Conservation (phyloP, 2,329 filamentous ascomycete genomes). For the Diaporthe ilicicola region DNA sequence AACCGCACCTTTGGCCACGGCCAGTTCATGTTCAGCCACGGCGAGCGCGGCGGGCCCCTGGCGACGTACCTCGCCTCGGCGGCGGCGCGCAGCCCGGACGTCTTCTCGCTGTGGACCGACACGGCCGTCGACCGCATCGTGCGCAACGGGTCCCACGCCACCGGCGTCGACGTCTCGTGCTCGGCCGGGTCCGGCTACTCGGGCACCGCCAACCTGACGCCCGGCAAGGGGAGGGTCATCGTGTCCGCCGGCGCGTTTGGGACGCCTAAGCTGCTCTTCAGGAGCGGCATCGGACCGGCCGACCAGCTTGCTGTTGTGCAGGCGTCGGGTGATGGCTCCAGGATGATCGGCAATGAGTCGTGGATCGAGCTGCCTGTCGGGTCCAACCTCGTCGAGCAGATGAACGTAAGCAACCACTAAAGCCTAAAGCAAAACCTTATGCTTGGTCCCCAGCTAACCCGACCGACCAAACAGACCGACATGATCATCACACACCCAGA, state of each 20-base stretch:
- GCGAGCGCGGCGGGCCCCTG: constrained; percentile 74
- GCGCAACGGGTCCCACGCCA: constrained; percentile 67
- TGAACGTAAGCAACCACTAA: constrained; percentile 38
- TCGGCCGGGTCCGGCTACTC: constrained; percentile 60
- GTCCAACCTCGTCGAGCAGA: constrained; percentile 65
- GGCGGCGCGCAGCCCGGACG: constrained; percentile 54
- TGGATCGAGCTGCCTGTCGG: constrained; percentile 68
- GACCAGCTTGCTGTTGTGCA: constrained; percentile 64
- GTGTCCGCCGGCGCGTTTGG: constrained; percentile 74
- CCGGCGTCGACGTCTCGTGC: constrained; percentile 72
- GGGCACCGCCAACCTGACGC: constrained; percentile 68
- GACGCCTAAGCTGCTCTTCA: constrained; percentile 72
- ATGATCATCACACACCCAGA: constrained; percentile 52
- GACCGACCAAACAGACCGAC: constrained; percentile 49
- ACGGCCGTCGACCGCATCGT: constrained; percentile 73
- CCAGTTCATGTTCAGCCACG: constrained; percentile 72
- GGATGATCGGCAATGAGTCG: constrained; percentile 57
- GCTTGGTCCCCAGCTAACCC: not conserved
- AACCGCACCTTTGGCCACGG: constrained; percentile 71
- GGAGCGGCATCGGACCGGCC: constrained; percentile 72
- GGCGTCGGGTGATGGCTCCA: constrained; percentile 57
- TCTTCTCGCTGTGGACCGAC: constrained; percentile 74
- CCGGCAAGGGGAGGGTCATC: constrained; percentile 69
- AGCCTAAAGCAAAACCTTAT: no score
- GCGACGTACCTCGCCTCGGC: constrained; percentile 76